Conservation (phyloP, 495 filamentous ascomycete genomes). For the Penicillium verhagenii region DNA sequence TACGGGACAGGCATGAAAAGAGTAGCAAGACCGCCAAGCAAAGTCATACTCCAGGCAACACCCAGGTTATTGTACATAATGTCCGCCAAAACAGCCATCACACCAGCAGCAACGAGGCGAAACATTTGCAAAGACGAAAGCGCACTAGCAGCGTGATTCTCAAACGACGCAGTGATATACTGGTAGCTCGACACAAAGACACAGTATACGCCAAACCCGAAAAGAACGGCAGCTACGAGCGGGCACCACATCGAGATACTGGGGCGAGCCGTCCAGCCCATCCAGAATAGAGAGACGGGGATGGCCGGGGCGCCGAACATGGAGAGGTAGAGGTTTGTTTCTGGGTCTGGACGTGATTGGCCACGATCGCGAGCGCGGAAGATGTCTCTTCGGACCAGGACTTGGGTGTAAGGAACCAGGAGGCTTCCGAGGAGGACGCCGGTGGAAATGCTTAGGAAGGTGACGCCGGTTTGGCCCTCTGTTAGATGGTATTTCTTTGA, state of each 20-base stretch:
- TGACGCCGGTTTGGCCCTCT: slow-evolving; percentile 47
- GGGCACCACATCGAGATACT: slow-evolving; percentile 49
- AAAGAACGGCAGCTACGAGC: slow-evolving; percentile 39
- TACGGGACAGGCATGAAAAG: slow-evolving; percentile 51
- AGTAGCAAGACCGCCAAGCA: slow-evolving; percentile 42
- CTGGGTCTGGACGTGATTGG: slow-evolving; percentile 45
- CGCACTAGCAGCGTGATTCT: slow-evolving; percentile 30
- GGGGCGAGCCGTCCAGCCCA: slow-evolving; percentile 51
- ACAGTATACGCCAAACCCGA: slow-evolving; percentile 48
- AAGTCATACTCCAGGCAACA: slow-evolving; percentile 46
- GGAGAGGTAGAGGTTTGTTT: slow-evolving; percentile 55
- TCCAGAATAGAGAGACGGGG: slow-evolving; percentile 57
- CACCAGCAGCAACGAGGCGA: slow-evolving; percentile 45
- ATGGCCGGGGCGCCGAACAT: slow-evolving; percentile 54
- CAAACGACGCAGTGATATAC: slow-evolving; percentile 53
- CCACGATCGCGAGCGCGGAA: slow-evolving; percentile 7
- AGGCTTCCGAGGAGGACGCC: slow-evolving; percentile 46
- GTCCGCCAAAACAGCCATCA: slow-evolving; percentile 42
- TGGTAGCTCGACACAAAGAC: slow-evolving; percentile 46
- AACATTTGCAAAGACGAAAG: slow-evolving; percentile 43
- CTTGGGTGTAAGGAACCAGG: slow-evolving; percentile 43
- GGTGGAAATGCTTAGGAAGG: slow-evolving; percentile 54
- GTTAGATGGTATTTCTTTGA: slow-evolving; percentile 47
- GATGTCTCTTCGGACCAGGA: slow-evolving; percentile 12
- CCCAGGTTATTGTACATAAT: slow-evolving; percentile 50